These are phyloP conservation scores for Nitzschia sp. DNA, from an alignment of 108 stramenopile species.

Conservation along the genomic window DNA sequence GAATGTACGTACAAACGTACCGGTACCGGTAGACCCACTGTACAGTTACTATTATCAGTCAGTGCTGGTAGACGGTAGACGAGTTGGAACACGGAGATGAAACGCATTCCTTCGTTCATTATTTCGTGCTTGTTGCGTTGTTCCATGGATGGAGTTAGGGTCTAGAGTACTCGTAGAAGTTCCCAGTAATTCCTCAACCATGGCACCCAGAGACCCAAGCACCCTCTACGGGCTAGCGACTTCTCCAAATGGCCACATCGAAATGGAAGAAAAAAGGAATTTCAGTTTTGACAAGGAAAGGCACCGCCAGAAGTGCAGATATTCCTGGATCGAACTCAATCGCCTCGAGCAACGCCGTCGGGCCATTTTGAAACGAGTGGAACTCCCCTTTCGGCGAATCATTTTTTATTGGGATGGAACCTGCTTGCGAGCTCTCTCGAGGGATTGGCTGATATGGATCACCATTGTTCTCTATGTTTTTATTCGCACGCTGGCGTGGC, in stretches of 20 bases:
- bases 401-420: constrained; percentile 20
- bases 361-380: constrained; percentile 14
- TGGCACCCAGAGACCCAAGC: background rate
- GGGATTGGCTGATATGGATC: constrained; percentile 12
- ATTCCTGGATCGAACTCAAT: constrained; percentile 17
- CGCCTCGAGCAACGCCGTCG: constrained; percentile 17
- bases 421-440: background rate
- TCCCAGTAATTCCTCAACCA: too few species aligned
- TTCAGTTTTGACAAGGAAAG: background rate
- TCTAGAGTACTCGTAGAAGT: too few species aligned
- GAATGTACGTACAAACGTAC: too few species aligned
- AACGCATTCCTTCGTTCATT: too few species aligned
- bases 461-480: background rate
- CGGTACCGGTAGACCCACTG: too few species aligned
- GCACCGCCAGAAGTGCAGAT: background rate
- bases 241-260: background rate
- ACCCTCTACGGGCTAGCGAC: background rate
- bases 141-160: too few species aligned
- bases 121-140: too few species aligned
- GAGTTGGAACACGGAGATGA: too few species aligned
- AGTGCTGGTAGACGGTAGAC: too few species aligned
- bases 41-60: too few species aligned
- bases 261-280: background rate
- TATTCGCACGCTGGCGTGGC: constrained; percentile 29
- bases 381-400: constrained; percentile 1